Percentiles rank a stretch among this genome's conserved stretches.
Conservation (phyloP, 2,329 filamentous ascomycete genomes). For the Furcasterigmium furcatum region DNA sequence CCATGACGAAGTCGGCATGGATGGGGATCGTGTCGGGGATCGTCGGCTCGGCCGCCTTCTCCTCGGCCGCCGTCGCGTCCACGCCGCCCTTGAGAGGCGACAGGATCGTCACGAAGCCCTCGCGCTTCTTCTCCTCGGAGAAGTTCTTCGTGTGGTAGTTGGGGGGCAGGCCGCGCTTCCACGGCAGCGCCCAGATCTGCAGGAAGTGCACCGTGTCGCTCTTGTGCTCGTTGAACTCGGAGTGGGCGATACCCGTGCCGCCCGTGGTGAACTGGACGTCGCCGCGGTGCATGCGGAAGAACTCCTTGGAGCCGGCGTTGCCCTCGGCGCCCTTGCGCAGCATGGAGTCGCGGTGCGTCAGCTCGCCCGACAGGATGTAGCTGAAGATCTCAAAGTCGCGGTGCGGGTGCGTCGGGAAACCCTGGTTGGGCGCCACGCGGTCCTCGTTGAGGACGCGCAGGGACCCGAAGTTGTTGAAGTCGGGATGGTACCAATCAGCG, state of each 20-base stretch:
- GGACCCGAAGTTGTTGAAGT: conserved; percentile 67
- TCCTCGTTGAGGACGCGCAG: conserved; percentile 89
- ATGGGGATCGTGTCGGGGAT: conserved; percentile 73
- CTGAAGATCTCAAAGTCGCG: conserved; percentile 87
- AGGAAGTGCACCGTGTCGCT: conserved; percentile 75
- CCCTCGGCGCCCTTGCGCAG: conserved; percentile 65
- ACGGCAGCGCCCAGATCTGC: conserved; percentile 85
- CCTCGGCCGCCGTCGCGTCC: conserved; percentile 58
- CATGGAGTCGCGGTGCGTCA: conserved; percentile 87
- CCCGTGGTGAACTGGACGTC: conserved; percentile 90
- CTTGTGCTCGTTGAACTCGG: conserved; percentile 75
- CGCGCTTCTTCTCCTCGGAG: conserved; percentile 67
- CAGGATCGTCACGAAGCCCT: conserved; percentile 70
- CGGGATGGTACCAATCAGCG: conserved; percentile 66
- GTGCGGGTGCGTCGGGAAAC: conserved; percentile 84
- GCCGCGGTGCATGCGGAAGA: conserved; percentile 69
- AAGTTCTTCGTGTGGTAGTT: conserved; percentile 75
- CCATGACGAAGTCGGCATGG: conserved; percentile 82
- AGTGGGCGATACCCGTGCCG: conserved; percentile 78
- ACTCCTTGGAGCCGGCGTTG: conserved; percentile 53
- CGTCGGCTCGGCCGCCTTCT: conserved; percentile 59
- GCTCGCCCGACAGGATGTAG: conserved; percentile 80
- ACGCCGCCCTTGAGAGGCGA: conserved; percentile 68
- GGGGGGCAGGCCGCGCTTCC: conserved; percentile 68
- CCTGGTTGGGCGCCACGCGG: conserved; percentile 68